Conservation (phyloP, 2,329 filamentous ascomycete genomes). For the Botrytis pseudocinerea region DNA sequence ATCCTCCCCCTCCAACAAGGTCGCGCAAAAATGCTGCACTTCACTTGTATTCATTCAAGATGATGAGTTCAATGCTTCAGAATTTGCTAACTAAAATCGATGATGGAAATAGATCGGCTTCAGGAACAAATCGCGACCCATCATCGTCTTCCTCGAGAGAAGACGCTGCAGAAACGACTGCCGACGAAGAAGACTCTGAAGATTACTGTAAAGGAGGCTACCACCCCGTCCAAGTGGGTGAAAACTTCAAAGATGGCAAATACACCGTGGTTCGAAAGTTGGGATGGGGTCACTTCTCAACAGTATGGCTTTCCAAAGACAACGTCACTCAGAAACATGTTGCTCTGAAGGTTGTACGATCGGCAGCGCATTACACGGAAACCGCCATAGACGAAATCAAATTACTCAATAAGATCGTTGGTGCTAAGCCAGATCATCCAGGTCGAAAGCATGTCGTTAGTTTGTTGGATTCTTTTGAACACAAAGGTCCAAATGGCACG, state of each 20-base stretch:
- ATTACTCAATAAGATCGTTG: slow-evolving; percentile 92
- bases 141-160: slow-evolving; percentile 73
- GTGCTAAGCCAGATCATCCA: slow-evolving; percentile 91
- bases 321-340: slow-evolving; percentile 90
- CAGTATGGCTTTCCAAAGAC: slow-evolving; percentile 82
- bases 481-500: slow-evolving; percentile 92
- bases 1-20: slow-evolving; percentile 10
- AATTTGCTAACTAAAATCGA: slow-evolving; percentile 37
- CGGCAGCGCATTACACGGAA: slow-evolving; percentile 97
- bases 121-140: slow-evolving; percentile 45
- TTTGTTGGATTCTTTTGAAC: slow-evolving; percentile 93
- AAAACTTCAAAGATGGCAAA: slow-evolving; percentile 96
- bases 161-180: slow-evolving; percentile 85
- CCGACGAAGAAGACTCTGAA: slow-evolving; percentile 97
- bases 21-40: slow-evolving; percentile 23
- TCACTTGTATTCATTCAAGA: slow-evolving; percentile 22
- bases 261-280: slow-evolving; percentile 96
- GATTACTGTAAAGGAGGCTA: slow-evolving; percentile 99
- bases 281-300: slow-evolving; percentile 99
- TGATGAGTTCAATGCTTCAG: slow-evolving; percentile 38
- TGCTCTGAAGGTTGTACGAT: slow-evolving; percentile 95
- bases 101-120: slow-evolving; percentile 36
- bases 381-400: slow-evolving; percentile 99
- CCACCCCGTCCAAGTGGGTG: slow-evolving; percentile 90
- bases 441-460: slow-evolving; percentile 95